These are phyloP conservation scores for Phaffomyces thermotolerans DNA, from an alignment of 805 yeast species.

Conservation along the genomic window DNA sequence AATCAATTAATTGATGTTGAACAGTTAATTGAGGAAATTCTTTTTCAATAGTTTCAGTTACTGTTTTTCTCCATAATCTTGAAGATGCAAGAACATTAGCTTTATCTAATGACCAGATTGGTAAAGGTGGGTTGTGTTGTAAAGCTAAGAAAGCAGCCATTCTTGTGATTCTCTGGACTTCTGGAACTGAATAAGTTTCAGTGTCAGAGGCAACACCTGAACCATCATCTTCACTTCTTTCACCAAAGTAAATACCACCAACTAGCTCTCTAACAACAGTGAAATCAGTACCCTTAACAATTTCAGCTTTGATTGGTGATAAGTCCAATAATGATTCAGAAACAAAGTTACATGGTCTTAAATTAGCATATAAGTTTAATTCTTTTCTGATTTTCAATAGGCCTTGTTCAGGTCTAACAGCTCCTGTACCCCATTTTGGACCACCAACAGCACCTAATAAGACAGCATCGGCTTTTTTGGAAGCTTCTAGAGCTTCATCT, in stretches of 20 bases:
- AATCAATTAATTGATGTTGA: constrained; percentile 94
- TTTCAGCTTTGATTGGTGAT: constrained; percentile 80
- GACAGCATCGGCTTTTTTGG: constrained; percentile 90
- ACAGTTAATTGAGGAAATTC: constrained; percentile 87
- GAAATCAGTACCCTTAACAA: constrained; percentile 87
- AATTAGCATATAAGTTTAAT: constrained; percentile 86
- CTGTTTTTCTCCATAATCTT: constrained; percentile 93
- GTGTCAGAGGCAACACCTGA: constrained; percentile 88
- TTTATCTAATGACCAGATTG: constrained; percentile 94
- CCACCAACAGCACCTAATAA: constrained; percentile 98
- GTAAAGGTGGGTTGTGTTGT: constrained; percentile 89
- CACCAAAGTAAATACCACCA: constrained; percentile 98
- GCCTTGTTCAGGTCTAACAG: constrained; percentile 97
- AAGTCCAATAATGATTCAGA: constrained; percentile 76
- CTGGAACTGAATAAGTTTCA: constrained; percentile 84
- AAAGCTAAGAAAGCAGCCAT: constrained; percentile 97
- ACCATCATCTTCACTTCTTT: constrained; percentile 86
- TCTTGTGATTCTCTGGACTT: constrained; percentile 91
- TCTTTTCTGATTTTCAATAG: constrained; percentile 90
- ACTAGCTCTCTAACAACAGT: constrained; percentile 93
- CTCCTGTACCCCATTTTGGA: constrained; percentile 98
- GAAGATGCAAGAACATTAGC: constrained; percentile 97
- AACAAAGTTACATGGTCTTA: constrained; percentile 94
- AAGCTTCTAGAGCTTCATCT: constrained; percentile 72
- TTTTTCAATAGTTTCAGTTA: constrained; percentile 69